phyloP scores from a whole-genome alignment of 768 basidiomycete species.

The Leucocoprinus birnbaumii region DNA sequence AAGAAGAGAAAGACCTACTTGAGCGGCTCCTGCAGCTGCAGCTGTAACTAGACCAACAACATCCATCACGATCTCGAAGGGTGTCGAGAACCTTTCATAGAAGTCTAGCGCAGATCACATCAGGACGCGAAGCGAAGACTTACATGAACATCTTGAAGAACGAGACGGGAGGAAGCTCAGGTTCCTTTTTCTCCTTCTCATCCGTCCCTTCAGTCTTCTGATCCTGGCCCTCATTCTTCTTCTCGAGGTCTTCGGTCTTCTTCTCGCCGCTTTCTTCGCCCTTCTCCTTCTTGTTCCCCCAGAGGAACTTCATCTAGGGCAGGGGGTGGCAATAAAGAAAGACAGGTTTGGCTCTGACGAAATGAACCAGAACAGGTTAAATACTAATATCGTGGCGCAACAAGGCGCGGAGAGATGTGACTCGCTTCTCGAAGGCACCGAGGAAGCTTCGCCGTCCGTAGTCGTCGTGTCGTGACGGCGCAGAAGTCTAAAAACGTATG shows the following conservation, averaged over 20 bases:
- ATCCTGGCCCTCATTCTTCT: background rate
- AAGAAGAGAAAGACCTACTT: conserved; percentile 36
- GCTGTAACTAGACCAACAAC: conserved; percentile 64
- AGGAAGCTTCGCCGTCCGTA: background rate
- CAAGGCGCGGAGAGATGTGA: background rate
- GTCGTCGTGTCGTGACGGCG: too few relatives aligned
- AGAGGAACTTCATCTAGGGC: background rate
- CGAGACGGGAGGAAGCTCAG: conserved; percentile 3
- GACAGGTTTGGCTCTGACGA: too few relatives aligned
- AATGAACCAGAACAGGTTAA: background rate
- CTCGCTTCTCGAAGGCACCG: background rate
- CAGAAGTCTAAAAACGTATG: too few relatives aligned
- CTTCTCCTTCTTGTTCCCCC: background rate
- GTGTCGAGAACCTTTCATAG: conserved; percentile 58
- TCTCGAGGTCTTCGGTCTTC: background rate
- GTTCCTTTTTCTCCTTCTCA: background rate
- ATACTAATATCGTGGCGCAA: background rate
- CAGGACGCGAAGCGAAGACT: background rate
- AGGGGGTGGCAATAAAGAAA: too few relatives aligned
- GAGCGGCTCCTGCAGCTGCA: conserved; percentile 65
- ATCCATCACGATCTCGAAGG: conserved; percentile 56
- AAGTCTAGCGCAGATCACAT: background rate
- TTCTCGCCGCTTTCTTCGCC: too few relatives aligned
- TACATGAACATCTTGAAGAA: conserved; percentile 13
- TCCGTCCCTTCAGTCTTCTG: background rate